Evolutionary conservation across 2,329 filamentous ascomycete genomes (phyloP).

Genomic region (Aspergillus terreus): DNA sequence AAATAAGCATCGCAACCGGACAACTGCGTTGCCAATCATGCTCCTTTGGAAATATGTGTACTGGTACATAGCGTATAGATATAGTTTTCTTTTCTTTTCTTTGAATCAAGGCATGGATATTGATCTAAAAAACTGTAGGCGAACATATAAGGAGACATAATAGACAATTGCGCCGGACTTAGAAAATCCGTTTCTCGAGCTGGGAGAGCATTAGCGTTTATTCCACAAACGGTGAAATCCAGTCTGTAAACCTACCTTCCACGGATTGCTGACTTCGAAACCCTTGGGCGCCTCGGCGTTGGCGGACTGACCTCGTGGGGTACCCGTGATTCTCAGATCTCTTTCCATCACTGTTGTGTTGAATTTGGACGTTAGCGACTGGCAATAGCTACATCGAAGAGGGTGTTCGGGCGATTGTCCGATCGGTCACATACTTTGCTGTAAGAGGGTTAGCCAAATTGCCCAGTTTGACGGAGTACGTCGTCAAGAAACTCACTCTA

Average conservation of each 20-base stretch:
- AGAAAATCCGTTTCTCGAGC: slow-evolving; percentile 41
- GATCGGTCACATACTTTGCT: slow-evolving; percentile 51
- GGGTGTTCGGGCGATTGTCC: slow-evolving; percentile 7
- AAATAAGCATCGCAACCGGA: slow-evolving; percentile 16
- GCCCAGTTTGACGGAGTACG: slow-evolving; percentile 12
- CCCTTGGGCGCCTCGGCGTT: slow-evolving; percentile 55
- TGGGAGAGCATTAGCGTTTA: slow-evolving; percentile 21
- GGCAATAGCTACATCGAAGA: not conserved
- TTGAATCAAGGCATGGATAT: slow-evolving; percentile 17
- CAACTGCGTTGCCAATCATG: not conserved
- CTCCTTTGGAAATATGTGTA: slow-evolving; percentile 1
- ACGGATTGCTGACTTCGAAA: slow-evolving; percentile 65
- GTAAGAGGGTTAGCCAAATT: slow-evolving; percentile 38
- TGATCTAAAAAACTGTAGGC: slow-evolving; percentile 14
- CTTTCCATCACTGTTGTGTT: slow-evolving; percentile 60
- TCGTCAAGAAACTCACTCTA: slow-evolving; percentile 47
- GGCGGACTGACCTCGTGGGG: slow-evolving; percentile 59
- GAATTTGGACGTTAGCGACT: slow-evolving; percentile 17
- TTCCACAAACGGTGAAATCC: not conserved
- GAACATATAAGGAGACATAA: slow-evolving; percentile 21
- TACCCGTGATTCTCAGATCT: slow-evolving; percentile 60
- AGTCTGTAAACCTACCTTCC: slow-evolving; percentile 51
- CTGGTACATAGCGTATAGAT: slow-evolving; percentile 20
- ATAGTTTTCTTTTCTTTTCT: not conserved
- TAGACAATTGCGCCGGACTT: slow-evolving; percentile 22